Evolutionary conservation across 805 yeast species (phyloP).

Genomic region (Aciculoconidium aculeatum): DNA sequence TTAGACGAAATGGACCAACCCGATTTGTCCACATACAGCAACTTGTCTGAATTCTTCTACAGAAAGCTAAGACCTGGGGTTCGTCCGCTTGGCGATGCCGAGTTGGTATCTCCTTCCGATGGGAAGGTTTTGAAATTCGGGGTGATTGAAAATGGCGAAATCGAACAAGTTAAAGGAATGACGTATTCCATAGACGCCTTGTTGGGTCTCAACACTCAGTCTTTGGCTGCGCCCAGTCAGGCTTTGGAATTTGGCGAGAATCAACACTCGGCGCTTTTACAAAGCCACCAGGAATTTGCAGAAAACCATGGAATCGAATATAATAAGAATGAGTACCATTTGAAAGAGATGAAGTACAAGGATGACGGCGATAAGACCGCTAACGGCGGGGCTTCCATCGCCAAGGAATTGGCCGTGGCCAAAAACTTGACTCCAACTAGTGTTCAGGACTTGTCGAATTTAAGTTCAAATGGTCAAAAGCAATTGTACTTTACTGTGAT

Average conservation of each 20-base stretch:
- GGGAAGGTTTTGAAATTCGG: conserved; percentile 89
- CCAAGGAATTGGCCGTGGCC: conserved; percentile 35
- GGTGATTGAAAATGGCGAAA: conserved; percentile 69
- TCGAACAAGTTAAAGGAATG: conserved; percentile 96
- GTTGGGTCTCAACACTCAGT: conserved; percentile 54
- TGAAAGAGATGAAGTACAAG: conserved; percentile 44
- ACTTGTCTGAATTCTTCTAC: conserved; percentile 88
- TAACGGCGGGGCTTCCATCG: conserved; percentile 24
- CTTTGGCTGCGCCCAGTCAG: conserved; percentile 52
- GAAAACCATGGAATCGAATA: conserved; percentile 67
- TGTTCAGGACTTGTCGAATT: conserved; percentile 18
- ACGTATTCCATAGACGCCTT: conserved; percentile 86
- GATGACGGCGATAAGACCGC: conserved; percentile 66
- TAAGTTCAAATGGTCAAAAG: conserved; percentile 32
- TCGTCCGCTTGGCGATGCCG: conserved; percentile 64
- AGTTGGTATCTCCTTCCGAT: conserved; percentile 86
- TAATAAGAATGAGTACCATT: conserved; percentile 58
- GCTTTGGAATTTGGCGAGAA: conserved; percentile 40
- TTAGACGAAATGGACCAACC: conserved; percentile 84
- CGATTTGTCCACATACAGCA: conserved; percentile 65
- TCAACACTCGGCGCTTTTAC: conserved; percentile 35
- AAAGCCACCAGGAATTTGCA: conserved; percentile 71
- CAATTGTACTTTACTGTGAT: conserved; percentile 83
- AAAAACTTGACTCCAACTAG: conserved; percentile 34
- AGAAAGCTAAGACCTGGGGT: conserved; percentile 71